Percentiles rank a stretch among this genome's conserved stretches.
Conservation (phyloP, 805 yeast species). For the Kodamaea kaohsiungensis region DNA sequence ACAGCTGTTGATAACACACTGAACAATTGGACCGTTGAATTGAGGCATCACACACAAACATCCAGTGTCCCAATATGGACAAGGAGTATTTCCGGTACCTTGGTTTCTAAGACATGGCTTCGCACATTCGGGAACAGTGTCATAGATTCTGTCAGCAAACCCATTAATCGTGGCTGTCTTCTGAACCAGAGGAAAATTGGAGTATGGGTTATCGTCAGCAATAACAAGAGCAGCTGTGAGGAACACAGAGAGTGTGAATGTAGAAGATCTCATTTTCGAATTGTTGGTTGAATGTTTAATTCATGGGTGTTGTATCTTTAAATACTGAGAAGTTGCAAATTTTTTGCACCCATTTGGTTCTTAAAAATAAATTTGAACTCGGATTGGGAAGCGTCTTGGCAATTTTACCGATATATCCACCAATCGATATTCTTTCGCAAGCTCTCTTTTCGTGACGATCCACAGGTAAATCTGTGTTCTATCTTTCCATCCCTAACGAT, state of each 20-base stretch:
- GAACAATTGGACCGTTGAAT: constrained; percentile 34
- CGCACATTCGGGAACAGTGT: constrained; percentile 38
- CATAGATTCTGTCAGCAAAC: constrained; percentile 40
- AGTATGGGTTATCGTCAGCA: constrained; percentile 16
- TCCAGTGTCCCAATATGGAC: constrained; percentile 50
- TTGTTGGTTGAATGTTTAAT: constrained; percentile 13
- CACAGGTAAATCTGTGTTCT: no score
- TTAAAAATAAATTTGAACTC: no score
- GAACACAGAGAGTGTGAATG: constrained; percentile 4
- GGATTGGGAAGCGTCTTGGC: no score
- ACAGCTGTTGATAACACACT: constrained; percentile 30
- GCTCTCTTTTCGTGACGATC: no score
- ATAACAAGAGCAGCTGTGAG: constrained; percentile 7
- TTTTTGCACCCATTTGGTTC: neutral
- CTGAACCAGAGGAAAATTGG: constrained; percentile 34
- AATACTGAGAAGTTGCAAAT: neutral
- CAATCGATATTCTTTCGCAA: no score
- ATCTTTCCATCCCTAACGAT: no score
- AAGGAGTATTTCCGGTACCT: constrained; percentile 38
- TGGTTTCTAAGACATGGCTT: constrained; percentile 31
- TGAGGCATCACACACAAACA: constrained; percentile 45
- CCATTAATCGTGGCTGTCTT: constrained; percentile 44
- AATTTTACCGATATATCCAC: no score
- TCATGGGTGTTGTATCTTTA: constrained; percentile 1
- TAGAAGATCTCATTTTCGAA: constrained; percentile 6